phyloP scores from a whole-genome alignment of 139 green algal genomes.

The Spirogloea muscicola region DNA sequence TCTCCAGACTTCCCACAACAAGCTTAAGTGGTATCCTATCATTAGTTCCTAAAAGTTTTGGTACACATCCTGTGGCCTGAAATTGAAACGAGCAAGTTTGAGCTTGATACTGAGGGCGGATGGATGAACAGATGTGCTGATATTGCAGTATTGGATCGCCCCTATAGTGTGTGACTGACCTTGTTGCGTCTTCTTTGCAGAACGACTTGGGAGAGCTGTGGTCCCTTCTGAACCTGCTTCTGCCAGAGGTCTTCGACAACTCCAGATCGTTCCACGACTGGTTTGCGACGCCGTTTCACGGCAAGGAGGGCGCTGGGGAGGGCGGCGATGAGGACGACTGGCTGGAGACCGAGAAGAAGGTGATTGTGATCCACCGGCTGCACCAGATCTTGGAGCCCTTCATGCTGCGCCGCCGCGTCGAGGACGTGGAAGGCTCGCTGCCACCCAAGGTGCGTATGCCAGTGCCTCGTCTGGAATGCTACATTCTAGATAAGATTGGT shows the following conservation, averaged over 20 bases:
- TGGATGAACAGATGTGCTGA: too few species aligned
- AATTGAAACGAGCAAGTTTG: too few species aligned
- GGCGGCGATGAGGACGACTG: conserved; percentile 50
- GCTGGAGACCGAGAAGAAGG: conserved; percentile 78
- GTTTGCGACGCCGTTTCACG: conserved; percentile 43
- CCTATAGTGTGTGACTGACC: too few species aligned
- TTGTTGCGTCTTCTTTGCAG: too few species aligned
- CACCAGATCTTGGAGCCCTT: conserved; percentile 96
- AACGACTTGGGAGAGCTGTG: conserved; percentile 83
- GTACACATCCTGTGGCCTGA: too few species aligned
- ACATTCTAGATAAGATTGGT: not conserved
- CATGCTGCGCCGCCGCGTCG: conserved; percentile 81
- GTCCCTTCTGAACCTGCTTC: conserved; percentile 81
- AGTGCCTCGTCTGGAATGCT: not conserved
- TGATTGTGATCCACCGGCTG: conserved; percentile 79
- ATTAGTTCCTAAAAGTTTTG: too few species aligned
- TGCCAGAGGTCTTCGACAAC: conserved; percentile 93
- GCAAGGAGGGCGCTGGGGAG: conserved; percentile 17
- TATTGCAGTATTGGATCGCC: too few species aligned
- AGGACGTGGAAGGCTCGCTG: conserved; percentile 89
- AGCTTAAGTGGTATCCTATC: too few species aligned
- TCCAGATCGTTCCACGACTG: conserved; percentile 77
- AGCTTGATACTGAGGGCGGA: too few species aligned
- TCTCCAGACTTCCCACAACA: too few species aligned
- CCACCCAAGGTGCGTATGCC: conserved; percentile 63